Conservation (phyloP, 1,284 basidiomycete genomes). For the Singerocomus inundabilis region DNA sequence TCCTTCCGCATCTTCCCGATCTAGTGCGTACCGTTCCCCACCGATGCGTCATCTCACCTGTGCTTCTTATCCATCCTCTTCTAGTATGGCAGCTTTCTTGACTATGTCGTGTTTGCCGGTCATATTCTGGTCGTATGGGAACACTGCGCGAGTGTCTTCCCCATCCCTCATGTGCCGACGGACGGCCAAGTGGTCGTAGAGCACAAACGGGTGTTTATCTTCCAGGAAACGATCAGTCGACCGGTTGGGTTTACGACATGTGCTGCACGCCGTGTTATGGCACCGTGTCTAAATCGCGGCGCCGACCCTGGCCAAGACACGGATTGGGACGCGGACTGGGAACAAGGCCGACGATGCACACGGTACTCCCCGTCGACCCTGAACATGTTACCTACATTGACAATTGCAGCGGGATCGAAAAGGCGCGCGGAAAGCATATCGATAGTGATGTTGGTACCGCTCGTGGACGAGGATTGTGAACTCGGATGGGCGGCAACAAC, state of each 20-base stretch:
- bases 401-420: slow-evolving; percentile 23
- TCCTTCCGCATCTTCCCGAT: slow-evolving; percentile 23
- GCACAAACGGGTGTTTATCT: slow-evolving; percentile 28
- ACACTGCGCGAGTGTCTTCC: slow-evolving; percentile 28
- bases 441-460: slow-evolving; percentile 28
- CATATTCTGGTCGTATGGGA: slow-evolving; percentile 31
- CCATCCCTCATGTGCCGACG: slow-evolving; percentile 21
- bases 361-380: neutral
- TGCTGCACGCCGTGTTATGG: slow-evolving; percentile 5
- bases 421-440: slow-evolving; percentile 13
- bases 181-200: slow-evolving; percentile 23
- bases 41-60: neutral
- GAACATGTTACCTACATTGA: slow-evolving; percentile 18
- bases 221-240: slow-evolving; percentile 22
- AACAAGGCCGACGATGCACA: neutral
- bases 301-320: neutral
- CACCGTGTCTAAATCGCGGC: neutral
- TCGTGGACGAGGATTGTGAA: slow-evolving; percentile 9
- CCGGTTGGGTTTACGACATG: slow-evolving; percentile 32
- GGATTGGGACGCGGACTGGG: neutral
- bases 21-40: slow-evolving; percentile 16
- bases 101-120: slow-evolving; percentile 24
- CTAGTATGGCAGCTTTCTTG: slow-evolving; percentile 26
- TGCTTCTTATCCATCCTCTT: neutral
- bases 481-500: neutral